Base-by-base conservation (phyloP, 129 eudicot genomes). In the Solidago caesia region DNA sequence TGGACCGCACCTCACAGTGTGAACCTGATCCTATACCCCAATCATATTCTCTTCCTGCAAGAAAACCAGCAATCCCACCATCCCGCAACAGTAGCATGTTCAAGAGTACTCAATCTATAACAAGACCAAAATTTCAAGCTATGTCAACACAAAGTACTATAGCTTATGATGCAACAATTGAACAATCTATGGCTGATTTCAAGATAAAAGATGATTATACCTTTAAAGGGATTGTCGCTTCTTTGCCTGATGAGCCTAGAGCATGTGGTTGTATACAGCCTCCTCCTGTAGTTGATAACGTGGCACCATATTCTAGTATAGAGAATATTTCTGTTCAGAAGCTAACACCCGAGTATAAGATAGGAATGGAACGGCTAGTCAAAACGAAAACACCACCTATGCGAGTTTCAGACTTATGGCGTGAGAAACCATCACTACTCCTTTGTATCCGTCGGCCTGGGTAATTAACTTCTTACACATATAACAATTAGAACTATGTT, bases 381-480 rank as follows among this genome's bases (percentile, higher is more conserved):
- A 88, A 77, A 75, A 79, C 73, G 8, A 84, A 77, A 81, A 64
- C 97, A 53, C 91, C 91, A 26, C 88, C 94, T 27, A 82, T 88
- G 88, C 85, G 88, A 44, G 91, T 87, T 55, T 88, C 86, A 46
- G 89, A 88, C 56, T 29, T 88, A 72, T 91, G 97, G 97, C 77
- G 87, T 43, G 88, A 86, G 4, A 86, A 81, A 81, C 89, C 91
- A 7, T 86, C 94, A 47, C 74, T 90, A n/a, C 75, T 87, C 16
- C 83, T 88, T 70, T 88, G 97, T 79, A 88, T 91, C 71, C 91
- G 91, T 14, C 85, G 97, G 49, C 97, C 97, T 4, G 97, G 85
- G 96, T 87, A 83, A 33, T 33, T 33, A n/a, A 56, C 29, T 74
- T 77, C 59, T 77, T 69, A 59, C 67, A 21, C 5, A 44, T 14